These are phyloP conservation scores for Henckelia pumila DNA, from an alignment of 257 asterid species.

Conservation along the genomic window DNA sequence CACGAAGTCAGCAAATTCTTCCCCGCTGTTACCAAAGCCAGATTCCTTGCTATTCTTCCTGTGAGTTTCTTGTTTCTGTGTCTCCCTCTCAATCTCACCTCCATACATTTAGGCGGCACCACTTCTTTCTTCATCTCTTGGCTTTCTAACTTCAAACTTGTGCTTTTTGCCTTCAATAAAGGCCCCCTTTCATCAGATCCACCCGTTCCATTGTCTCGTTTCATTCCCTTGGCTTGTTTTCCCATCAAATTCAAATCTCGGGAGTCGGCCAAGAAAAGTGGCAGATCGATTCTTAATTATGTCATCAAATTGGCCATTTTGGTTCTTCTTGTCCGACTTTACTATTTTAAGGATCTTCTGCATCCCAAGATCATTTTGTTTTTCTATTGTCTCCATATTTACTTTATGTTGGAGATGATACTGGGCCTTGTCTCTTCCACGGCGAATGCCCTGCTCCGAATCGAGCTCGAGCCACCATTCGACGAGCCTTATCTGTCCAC, in stretches of 20 bases:
- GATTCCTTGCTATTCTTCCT: slow-evolving; percentile 43
- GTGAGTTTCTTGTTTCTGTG: slow-evolving; percentile 34
- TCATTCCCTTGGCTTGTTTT: slow-evolving; percentile 51
- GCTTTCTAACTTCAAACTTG: slow-evolving; percentile 52
- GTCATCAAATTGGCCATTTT: slow-evolving; percentile 26
- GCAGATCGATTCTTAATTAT: slow-evolving; percentile 22
- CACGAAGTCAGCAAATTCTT: slow-evolving; percentile 26
- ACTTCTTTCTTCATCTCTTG: slow-evolving; percentile 56
- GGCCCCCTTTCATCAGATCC: slow-evolving; percentile 45
- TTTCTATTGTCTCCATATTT: slow-evolving; percentile 41
- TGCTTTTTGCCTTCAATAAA: slow-evolving; percentile 42
- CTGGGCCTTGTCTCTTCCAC: slow-evolving; percentile 28
- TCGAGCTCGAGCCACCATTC: slow-evolving; percentile 50
- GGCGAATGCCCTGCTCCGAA: slow-evolving; percentile 16
- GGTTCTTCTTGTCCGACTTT: slow-evolving; percentile 22
- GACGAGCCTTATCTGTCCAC: slow-evolving; percentile 49
- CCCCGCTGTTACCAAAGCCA: slow-evolving; percentile 25
- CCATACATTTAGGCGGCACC: slow-evolving; percentile 45
- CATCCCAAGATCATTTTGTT: slow-evolving; percentile 32
- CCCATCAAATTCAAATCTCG: slow-evolving; percentile 39
- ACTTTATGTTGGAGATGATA: slow-evolving; percentile 38
- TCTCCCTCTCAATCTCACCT: slow-evolving; percentile 50
- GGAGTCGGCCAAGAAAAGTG: slow-evolving; percentile 3
- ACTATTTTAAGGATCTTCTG: slow-evolving; percentile 23
- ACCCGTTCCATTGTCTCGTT: slow-evolving; percentile 33